Base-by-base conservation (phyloP, 495 filamentous ascomycete genomes). In the Aspergillus homomorphus region DNA sequence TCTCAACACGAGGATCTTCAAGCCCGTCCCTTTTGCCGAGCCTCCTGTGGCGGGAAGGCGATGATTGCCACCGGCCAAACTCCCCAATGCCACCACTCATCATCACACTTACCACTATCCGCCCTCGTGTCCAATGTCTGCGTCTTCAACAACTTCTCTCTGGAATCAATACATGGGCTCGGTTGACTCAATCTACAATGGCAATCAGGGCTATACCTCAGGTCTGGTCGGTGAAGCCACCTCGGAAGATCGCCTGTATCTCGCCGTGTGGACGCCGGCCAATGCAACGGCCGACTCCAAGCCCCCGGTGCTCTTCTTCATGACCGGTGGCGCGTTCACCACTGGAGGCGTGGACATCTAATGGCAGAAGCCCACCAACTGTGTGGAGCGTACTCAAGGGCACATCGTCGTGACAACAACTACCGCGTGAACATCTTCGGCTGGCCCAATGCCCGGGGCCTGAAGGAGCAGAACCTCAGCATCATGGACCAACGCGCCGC, bases 401-500 rank as follows among this genome's bases (percentile, higher is more conserved):
- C 45, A 48, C 18, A 48, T 48, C 6, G 45, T 48, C 0, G 45
- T 48, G 45, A 48, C 45, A 19, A 48, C 45, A 48, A 48, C 19
- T 48, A 48, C 18, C 45, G 45, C 7, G 45, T 48, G 19, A 48
- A 48, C 45, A 48, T 48, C 45, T 48, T 48, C 6, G 45, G 45
- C 18, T 48, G 45, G 45, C 45, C 45, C 45, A 48, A 48, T 14
- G 45, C 45, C 8, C 45, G 45, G 45, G 45, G 45, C 0, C 45
- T 48, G 19, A 21, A 22, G 19, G 45, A 48, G 15, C 45, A 48
- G 45, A 48, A 48, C 18, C 19, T 48, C 5, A 22, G 45, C 2
- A 48, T 48, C 18, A 48, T 48, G 45, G 45, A 48, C 15, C 45
- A 48, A 14, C 45, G 45, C 8, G 45, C 45, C 6, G 45, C 45